Conservation (phyloP, 139 green algal genomes). For the Zygnema circumcarinatum region DNA sequence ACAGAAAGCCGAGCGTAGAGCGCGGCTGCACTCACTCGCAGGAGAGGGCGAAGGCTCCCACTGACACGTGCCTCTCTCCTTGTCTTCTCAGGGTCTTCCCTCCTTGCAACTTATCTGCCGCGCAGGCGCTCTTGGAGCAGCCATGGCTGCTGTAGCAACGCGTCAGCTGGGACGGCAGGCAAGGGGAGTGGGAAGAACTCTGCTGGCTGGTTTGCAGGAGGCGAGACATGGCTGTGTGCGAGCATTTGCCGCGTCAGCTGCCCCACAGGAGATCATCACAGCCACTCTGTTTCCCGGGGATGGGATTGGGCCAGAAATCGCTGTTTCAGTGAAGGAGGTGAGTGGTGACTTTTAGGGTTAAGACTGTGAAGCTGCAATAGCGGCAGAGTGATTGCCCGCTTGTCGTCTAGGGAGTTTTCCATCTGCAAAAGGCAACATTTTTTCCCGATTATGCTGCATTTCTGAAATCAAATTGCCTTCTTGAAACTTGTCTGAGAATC, state of each 20-base stretch:
- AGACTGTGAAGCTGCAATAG: background rate
- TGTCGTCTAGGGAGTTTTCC: conserved; percentile 6
- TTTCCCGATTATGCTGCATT: too few relatives aligned
- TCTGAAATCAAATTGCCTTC: too few relatives aligned
- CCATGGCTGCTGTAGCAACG: background rate
- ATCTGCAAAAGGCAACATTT: background rate
- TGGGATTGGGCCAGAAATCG: conserved; percentile 93
- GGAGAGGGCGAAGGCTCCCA: too few relatives aligned
- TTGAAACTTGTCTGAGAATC: too few relatives aligned
- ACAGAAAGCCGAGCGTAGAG: too few relatives aligned
- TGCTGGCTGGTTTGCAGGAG: background rate
- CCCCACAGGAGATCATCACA: conserved; percentile 4
- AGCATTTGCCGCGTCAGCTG: background rate
- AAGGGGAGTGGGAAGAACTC: background rate
- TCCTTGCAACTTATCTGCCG: too few relatives aligned
- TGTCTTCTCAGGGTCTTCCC: too few relatives aligned
- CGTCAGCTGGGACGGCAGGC: background rate
- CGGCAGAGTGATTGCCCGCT: background rate
- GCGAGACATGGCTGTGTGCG: background rate
- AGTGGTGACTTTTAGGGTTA: conserved; percentile 4
- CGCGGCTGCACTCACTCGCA: too few relatives aligned
- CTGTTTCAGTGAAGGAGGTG: conserved; percentile 73
- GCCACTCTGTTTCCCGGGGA: conserved; percentile 81
- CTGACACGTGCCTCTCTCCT: too few relatives aligned
- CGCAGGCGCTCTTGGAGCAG: background rate